Base-by-base conservation (phyloP, 2,329 filamentous ascomycete species). In the Fusarium sp. region DNA sequence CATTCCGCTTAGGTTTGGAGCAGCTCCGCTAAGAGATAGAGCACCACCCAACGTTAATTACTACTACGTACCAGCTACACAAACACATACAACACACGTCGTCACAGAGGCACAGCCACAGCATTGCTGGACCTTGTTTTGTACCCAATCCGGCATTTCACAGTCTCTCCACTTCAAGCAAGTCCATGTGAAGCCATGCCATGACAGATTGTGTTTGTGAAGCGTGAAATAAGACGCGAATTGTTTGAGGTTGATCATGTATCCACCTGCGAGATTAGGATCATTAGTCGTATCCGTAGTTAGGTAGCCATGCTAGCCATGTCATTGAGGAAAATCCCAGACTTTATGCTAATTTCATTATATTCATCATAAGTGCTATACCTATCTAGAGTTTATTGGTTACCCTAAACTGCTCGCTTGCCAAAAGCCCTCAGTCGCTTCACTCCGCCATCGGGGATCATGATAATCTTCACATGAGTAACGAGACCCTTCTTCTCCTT, bases 361-460 rank as follows among this genome's bases (percentile, higher is more conserved):
- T 52, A 46, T 50, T 43, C 28, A 54, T 63, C 28, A 37, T 26
- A 35, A 35, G 31, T n/a, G n/a, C n/a, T n/a, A n/a, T 50, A 46
- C 33, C 15, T 42, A 35, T 41, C 29, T 16, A 31, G 29, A 46
- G 57, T 58, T 53, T 26, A 63, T 31, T 16, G 43, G 11, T 11
- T 26, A 63, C 63, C 59, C 70, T 75, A 74, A 28, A 58, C 69
- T 43, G 65, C 75, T 52, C 79, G 75, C 71, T 74, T 80, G 23
- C 79, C 79, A 74, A 79, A 79, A 35, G 75, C 78, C 55, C 93
- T 88, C 70, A 98, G 86, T 69, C 94, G 85, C 88, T 97, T 97
- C 5, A 98, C 92, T 24, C 95, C 94, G 33, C 95, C 94, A 79
- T 98, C 94, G 0, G 95, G 95, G 72, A 97, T 93, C 77, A 98